These are phyloP conservation scores for Jatropha curcas DNA, from an alignment of 345 rosid genomes.

Conservation along the genomic window DNA sequence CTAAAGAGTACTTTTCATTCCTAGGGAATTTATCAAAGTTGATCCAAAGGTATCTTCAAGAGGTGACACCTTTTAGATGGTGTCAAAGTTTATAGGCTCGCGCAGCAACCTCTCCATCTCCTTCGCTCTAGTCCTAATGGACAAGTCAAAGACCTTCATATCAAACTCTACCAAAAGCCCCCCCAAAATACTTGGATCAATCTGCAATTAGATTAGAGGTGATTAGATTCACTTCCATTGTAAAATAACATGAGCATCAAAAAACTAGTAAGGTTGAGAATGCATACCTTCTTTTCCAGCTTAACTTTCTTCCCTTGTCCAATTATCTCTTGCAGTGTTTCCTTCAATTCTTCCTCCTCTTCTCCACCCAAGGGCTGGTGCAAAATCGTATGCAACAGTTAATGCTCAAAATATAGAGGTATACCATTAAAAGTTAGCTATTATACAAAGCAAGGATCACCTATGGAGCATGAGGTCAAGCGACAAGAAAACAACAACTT, in stretches of 20 bases:
- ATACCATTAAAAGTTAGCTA: not conserved
- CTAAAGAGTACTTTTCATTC: not conserved
- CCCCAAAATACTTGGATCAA: constrained; percentile 89
- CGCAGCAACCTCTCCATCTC: constrained; percentile 96
- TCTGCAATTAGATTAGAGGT: constrained; percentile 40
- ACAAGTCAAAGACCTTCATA: constrained; percentile 96
- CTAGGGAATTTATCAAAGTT: not conserved
- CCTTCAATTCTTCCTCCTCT: constrained; percentile 86
- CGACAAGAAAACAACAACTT: constrained; percentile 1
- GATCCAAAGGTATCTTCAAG: not conserved
- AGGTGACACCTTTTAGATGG: constrained; percentile 5
- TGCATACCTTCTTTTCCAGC: constrained; percentile 77
- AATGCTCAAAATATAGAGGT: not conserved
- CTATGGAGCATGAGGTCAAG: not conserved
- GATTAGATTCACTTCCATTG: not conserved
- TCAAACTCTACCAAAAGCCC: constrained; percentile 81
- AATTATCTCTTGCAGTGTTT: constrained; percentile 68
- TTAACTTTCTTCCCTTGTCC: constrained; percentile 77
- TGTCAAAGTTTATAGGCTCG: constrained; percentile 49
- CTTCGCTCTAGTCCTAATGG: constrained; percentile 78
- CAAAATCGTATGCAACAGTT: constrained; percentile 8
- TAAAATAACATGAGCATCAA: not conserved
- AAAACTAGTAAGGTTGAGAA: not conserved
- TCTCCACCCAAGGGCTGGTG: constrained; percentile 76
- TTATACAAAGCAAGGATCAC: not conserved